Evolutionary conservation across 306 rosid species (phyloP).

Genomic region (Casuarina glauca): DNA sequence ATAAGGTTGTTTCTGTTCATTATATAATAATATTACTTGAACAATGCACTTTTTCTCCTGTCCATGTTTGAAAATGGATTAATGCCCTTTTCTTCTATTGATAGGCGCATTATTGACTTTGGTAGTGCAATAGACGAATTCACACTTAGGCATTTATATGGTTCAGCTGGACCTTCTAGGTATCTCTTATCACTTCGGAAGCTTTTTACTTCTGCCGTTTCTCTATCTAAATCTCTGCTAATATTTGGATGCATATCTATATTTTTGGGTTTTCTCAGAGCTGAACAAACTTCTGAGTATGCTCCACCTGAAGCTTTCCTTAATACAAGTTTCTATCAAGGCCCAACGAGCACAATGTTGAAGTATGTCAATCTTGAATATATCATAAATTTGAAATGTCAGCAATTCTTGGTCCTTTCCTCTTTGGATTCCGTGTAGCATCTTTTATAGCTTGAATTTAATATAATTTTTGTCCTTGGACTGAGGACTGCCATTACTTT

Average conservation of each 20-base stretch:
- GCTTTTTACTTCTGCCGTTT: slow-evolving; percentile 8
- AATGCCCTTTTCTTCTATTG: slow-evolving; percentile 22
- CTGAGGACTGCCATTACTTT: slow-evolving; percentile 18
- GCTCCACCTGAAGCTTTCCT: slow-evolving; percentile 92
- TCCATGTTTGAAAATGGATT: slow-evolving; percentile 12
- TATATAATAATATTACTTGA: background rate
- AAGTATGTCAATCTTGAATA: slow-evolving; percentile 56
- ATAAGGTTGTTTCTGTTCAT: slow-evolving; percentile 14
- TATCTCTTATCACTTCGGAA: slow-evolving; percentile 35
- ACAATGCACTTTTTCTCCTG: background rate
- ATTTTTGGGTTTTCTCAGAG: slow-evolving; percentile 48
- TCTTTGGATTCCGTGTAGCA: slow-evolving; percentile 1
- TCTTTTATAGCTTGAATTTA: slow-evolving; percentile 22
- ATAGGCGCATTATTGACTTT: slow-evolving; percentile 74
- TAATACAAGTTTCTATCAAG: slow-evolving; percentile 79
- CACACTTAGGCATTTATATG: slow-evolving; percentile 84
- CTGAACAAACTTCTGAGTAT: slow-evolving; percentile 87
- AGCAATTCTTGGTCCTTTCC: slow-evolving; percentile 22
- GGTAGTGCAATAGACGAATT: slow-evolving; percentile 93
- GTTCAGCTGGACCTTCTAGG: slow-evolving; percentile 88
- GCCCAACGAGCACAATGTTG: slow-evolving; percentile 60
- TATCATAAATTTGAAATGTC: slow-evolving; percentile 5
- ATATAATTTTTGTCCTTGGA: slow-evolving; percentile 19
- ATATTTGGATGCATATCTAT: slow-evolving; percentile 19
- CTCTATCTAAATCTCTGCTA: slow-evolving; percentile 6